Percentiles rank a stretch among this genome's conserved stretches.
These are phyloP conservation scores for Perilla frutescens DNA, from an alignment of 257 asterid species.

Conservation along the genomic window DNA sequence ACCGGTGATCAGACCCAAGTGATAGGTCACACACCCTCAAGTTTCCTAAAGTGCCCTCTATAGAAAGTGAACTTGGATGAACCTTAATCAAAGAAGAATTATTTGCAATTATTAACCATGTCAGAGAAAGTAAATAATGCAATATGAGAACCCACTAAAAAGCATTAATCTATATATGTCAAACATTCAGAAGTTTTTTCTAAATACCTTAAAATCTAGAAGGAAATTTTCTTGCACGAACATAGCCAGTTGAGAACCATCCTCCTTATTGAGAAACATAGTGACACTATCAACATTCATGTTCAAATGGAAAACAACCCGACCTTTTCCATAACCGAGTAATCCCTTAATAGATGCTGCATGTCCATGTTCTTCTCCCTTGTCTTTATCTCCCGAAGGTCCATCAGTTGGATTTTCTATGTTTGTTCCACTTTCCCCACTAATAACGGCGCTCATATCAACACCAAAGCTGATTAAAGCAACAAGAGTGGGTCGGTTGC, in stretches of 20 bases:
- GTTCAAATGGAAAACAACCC: constrained; percentile 85
- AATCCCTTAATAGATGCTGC: constrained; percentile 70
- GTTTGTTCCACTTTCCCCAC: constrained; percentile 40
- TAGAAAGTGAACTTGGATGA: constrained; percentile 89
- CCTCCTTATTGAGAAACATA: constrained; percentile 92
- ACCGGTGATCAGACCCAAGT: constrained; percentile 77
- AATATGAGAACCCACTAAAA: constrained; percentile 16
- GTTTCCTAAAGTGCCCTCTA: constrained; percentile 91
- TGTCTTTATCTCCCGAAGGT: constrained; percentile 56
- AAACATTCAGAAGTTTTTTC: not conserved
- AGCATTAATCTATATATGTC: constrained; percentile 16
- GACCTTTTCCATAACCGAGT: constrained; percentile 89
- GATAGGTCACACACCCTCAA: constrained; percentile 86
- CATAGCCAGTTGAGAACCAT: constrained; percentile 97
- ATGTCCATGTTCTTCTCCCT: constrained; percentile 68
- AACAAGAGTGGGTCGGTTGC: constrained; percentile 96
- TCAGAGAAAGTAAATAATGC: constrained; percentile 31
- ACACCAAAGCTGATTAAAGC: constrained; percentile 88
- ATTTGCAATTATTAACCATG: constrained; percentile 29
- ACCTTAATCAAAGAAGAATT: constrained; percentile 60
- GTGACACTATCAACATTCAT: constrained; percentile 95
- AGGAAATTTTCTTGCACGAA: constrained; percentile 95
- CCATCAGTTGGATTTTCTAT: constrained; percentile 48
- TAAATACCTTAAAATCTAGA: constrained; percentile 81
- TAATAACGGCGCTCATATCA: constrained; percentile 62